Percentiles rank a stretch among this genome's conserved stretches.
Conservation (phyloP, 1,139 yeast species). For the Kurtzmaniella quercitrusa region DNA sequence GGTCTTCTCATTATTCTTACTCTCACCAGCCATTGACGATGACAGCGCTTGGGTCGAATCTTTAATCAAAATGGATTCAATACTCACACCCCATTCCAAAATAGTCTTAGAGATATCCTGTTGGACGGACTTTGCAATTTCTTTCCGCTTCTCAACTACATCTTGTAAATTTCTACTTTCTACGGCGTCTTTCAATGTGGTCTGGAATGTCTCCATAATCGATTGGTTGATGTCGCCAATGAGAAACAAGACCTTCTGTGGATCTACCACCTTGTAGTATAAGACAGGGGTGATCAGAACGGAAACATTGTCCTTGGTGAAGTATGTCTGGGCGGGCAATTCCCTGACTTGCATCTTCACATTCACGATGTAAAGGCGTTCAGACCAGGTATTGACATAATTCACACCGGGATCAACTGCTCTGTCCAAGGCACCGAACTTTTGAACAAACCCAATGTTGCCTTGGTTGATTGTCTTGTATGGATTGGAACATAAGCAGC, state of each 20-base stretch:
- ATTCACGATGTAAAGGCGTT: constrained; percentile 48
- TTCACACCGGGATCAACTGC: constrained; percentile 69
- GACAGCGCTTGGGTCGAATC: constrained; percentile 60
- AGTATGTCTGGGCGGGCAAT: constrained; percentile 63
- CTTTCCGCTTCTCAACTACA: constrained; percentile 72
- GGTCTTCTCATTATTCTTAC: constrained; percentile 71
- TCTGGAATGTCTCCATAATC: constrained; percentile 66
- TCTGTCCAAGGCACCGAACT: constrained; percentile 64
- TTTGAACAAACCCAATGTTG: constrained; percentile 64
- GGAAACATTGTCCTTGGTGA: constrained; percentile 68
- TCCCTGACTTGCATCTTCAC: constrained; percentile 61
- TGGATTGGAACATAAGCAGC: constrained; percentile 59
- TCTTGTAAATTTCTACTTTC: constrained; percentile 68
- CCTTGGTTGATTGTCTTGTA: constrained; percentile 64
- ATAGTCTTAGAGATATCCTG: constrained; percentile 63
- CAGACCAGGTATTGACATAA: constrained; percentile 63
- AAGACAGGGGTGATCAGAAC: constrained; percentile 62
- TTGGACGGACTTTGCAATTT: constrained; percentile 63
- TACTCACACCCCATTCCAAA: constrained; percentile 66
- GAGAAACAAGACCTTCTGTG: constrained; percentile 63
- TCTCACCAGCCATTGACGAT: constrained; percentile 73
- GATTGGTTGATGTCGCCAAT: constrained; percentile 55
- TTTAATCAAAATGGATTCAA: constrained; percentile 67
- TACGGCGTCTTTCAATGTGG: constrained; percentile 69
- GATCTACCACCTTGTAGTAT: constrained; percentile 64